Conservation (phyloP, 371 early-diverging fungal genomes). For the Saksenaea oblongispora region DNA sequence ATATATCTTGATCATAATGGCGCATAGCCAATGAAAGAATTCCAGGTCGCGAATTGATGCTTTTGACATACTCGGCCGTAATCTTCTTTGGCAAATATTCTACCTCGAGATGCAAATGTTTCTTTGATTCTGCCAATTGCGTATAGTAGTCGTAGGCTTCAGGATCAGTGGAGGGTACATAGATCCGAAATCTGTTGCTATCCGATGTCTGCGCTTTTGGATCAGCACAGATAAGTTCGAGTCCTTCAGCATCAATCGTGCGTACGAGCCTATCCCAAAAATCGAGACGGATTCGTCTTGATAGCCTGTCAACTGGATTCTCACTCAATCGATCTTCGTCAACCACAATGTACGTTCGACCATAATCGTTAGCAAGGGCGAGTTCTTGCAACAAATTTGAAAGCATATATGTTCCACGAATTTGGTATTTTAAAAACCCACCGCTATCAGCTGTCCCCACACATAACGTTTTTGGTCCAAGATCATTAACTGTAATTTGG, state of each 20-base stretch:
- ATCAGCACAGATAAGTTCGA: slow-evolving; percentile 82
- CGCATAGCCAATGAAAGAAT: slow-evolving; percentile 79
- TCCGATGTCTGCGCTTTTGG: slow-evolving; percentile 78
- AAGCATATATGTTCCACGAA: slow-evolving; percentile 88
- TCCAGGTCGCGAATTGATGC: slow-evolving; percentile 79
- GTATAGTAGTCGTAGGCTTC: slow-evolving; percentile 74
- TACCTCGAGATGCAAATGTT: slow-evolving; percentile 71
- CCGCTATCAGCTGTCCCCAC: slow-evolving; percentile 78
- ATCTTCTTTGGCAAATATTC: slow-evolving; percentile 77
- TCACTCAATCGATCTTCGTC: slow-evolving; percentile 81
- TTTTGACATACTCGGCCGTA: slow-evolving; percentile 82
- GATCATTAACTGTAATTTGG: slow-evolving; percentile 86
- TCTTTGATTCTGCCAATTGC: slow-evolving; percentile 52
- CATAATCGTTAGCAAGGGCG: slow-evolving; percentile 78
- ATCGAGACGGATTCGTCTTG: slow-evolving; percentile 77
- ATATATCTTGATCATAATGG: slow-evolving; percentile 19
- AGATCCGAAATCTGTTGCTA: slow-evolving; percentile 67
- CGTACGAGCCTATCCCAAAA: slow-evolving; percentile 92
- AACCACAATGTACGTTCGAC: slow-evolving; percentile 73
- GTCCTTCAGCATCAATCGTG: slow-evolving; percentile 83
- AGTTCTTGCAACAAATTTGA: slow-evolving; percentile 89
- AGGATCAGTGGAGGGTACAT: slow-evolving; percentile 80
- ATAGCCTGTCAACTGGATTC: slow-evolving; percentile 83
- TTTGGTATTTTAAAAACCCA: slow-evolving; percentile 75
- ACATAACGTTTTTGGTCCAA: slow-evolving; percentile 80